Evolutionary conservation across 345 rosid genomes (phyloP).

Genomic region (Populus nigra): DNA sequence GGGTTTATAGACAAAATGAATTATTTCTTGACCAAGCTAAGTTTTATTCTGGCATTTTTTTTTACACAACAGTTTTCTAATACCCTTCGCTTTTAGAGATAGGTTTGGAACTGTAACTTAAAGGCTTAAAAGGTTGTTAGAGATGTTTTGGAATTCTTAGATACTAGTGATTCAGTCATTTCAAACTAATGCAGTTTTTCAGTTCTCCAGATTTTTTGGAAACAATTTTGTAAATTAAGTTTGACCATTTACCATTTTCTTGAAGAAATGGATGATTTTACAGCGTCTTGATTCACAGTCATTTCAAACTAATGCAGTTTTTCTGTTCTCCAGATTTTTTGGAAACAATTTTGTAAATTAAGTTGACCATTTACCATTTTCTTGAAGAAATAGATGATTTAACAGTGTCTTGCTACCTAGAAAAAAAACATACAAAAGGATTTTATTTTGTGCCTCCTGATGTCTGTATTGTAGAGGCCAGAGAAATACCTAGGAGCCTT

Average conservation of each 20-base stretch:
- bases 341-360: too few species aligned
- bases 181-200: not conserved
- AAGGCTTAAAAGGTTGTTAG: not conserved
- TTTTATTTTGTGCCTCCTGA: not conserved
- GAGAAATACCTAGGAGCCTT: slow-evolving; percentile 80
- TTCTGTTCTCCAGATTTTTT: too few species aligned
- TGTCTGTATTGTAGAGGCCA: slow-evolving; percentile 65
- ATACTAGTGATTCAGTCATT: not conserved
- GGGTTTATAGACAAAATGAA: not conserved
- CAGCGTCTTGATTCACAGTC: not conserved
- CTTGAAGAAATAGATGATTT: not conserved
- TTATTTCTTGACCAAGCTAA: not conserved
- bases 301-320: too few species aligned
- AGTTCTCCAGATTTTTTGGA: not conserved
- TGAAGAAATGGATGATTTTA: not conserved
- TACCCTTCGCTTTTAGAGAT: not conserved
- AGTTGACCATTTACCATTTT: not conserved
- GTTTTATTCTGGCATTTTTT: not conserved
- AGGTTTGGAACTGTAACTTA: not conserved
- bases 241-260: too few species aligned
- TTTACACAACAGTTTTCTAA: not conserved
- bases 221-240: not conserved
- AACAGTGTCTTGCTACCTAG: not conserved
- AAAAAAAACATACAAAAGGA: not conserved
- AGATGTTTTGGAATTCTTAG: not conserved